Evolutionary conservation across 768 basidiomycete genomes (phyloP).

Genomic region (Pulveroboletus frians): DNA sequence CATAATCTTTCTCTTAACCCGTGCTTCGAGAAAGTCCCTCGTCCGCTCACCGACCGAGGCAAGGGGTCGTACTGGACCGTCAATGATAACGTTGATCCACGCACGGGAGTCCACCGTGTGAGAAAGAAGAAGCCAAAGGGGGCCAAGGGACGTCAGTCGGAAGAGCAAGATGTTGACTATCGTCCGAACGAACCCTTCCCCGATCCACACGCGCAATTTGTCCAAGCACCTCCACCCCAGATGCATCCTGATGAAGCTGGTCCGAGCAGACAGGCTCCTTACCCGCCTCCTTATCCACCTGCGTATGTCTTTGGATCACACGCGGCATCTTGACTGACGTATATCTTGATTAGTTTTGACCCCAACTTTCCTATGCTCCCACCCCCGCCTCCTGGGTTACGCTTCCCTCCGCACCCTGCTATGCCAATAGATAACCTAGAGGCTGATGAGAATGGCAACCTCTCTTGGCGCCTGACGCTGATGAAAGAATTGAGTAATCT

Average conservation of each 20-base stretch:
- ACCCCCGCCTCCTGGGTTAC: constrained; percentile 46
- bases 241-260: constrained; percentile 60
- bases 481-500: constrained; percentile 73
- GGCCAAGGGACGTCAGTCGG: constrained; percentile 43
- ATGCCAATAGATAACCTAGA: constrained; percentile 70
- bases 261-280: constrained; percentile 53
- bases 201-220: constrained; percentile 54
- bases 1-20: constrained; percentile 89
- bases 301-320: constrained; percentile 29
- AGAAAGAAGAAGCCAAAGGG: constrained; percentile 82
- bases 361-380: constrained; percentile 67
- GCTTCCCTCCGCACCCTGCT: constrained; percentile 51
- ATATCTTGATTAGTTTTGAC: constrained; percentile 51
- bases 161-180: constrained; percentile 64
- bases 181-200: constrained; percentile 51
- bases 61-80: constrained; percentile 93
- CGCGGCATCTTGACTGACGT: constrained; percentile 1
- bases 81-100: constrained; percentile 84
- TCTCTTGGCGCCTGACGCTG: constrained; percentile 78
- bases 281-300: constrained; percentile 60
- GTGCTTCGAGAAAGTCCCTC: constrained; percentile 86
- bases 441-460: constrained; percentile 71
- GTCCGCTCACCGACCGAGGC: constrained; percentile 86
- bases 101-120: constrained; percentile 82
- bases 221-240: constrained; percentile 41